These are phyloP conservation scores for Darksidea phi DNA, from an alignment of 495 filamentous ascomycete genomes.

Conservation along the genomic window DNA sequence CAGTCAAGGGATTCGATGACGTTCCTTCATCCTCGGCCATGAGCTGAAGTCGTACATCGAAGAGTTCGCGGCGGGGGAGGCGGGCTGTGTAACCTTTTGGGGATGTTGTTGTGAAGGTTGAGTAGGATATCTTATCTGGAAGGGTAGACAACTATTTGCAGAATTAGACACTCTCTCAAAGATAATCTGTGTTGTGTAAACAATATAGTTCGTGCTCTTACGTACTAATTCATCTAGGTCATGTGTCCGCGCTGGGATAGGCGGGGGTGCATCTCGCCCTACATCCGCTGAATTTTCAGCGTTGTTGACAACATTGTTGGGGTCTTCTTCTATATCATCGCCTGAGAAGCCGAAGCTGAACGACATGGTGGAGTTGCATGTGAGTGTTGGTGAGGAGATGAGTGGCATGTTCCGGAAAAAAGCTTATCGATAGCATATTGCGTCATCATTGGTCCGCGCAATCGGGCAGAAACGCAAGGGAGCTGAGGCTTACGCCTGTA, in stretches of 20 bases:
- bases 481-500: no score
- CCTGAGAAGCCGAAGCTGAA: constrained; percentile 83
- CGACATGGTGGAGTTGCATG: constrained; percentile 3
- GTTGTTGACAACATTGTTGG: constrained; percentile 40
- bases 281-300: not conserved
- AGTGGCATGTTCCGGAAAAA: not conserved
- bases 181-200: not conserved
- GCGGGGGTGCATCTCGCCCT: constrained; percentile 23
- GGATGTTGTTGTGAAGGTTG: constrained; percentile 55
- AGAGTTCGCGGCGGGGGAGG: constrained; percentile 82
- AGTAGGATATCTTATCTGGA: constrained; percentile 77
- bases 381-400: not conserved
- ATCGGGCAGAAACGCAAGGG: not conserved
- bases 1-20: constrained; percentile 43
- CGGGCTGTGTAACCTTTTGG: constrained; percentile 50
- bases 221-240: constrained; percentile 34
- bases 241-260: constrained; percentile 30
- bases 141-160: constrained; percentile 59
- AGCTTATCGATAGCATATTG: constrained; percentile 9
- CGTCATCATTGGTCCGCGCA: not conserved
- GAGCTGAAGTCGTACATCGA: constrained; percentile 89
- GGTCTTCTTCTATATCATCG: constrained; percentile 74
- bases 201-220: constrained; percentile 7
- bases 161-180: constrained; percentile 6
- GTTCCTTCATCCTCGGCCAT: constrained; percentile 76